Percentiles rank a stretch among this genome's conserved stretches.
Conservation (phyloP, 805 yeast genomes). For the Spathaspora gorwiae region DNA sequence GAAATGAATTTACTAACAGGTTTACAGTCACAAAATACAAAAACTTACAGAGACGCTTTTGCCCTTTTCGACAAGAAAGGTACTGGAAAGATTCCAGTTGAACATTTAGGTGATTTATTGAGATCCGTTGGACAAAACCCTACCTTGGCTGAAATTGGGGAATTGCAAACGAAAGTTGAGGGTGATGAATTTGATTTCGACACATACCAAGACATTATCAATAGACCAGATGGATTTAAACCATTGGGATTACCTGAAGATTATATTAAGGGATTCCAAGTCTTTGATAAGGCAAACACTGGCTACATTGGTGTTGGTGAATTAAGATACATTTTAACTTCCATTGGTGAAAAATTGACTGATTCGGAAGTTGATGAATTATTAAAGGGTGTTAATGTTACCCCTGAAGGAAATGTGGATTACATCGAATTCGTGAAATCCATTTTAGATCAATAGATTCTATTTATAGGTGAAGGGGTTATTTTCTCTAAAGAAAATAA, state of each 20-base stretch:
- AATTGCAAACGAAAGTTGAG: conserved; percentile 39
- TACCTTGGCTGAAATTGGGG: conserved; percentile 78
- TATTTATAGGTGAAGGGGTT: too few relatives aligned
- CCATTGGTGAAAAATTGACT: conserved; percentile 89
- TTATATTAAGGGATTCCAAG: conserved; percentile 89
- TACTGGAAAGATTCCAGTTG: conserved; percentile 81
- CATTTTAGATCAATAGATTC: conserved; percentile 72
- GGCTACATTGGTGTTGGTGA: conserved; percentile 98
- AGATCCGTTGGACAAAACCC: conserved; percentile 99
- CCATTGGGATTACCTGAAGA: conserved; percentile 86
- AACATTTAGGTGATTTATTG: conserved; percentile 84
- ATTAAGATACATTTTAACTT: conserved; percentile 87
- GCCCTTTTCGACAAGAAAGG: conserved; percentile 96
- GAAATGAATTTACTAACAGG: too few relatives aligned
- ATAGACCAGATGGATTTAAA: conserved; percentile 85
- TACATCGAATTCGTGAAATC: conserved; percentile 93
- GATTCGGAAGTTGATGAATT: conserved; percentile 94
- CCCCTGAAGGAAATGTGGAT: conserved; percentile 91
- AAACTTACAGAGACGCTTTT: conserved; percentile 81
- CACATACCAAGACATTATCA: conserved; percentile 68
- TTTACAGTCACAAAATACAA: conserved; percentile 38
- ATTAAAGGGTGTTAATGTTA: conserved; percentile 89
- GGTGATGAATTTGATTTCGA: conserved; percentile 65
- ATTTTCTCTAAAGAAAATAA: too few relatives aligned
- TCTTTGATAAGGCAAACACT: conserved; percentile 91